Evolutionary conservation across 179 eudicot genomes (phyloP).

Genomic region (Heliamphora pulchella): DNA sequence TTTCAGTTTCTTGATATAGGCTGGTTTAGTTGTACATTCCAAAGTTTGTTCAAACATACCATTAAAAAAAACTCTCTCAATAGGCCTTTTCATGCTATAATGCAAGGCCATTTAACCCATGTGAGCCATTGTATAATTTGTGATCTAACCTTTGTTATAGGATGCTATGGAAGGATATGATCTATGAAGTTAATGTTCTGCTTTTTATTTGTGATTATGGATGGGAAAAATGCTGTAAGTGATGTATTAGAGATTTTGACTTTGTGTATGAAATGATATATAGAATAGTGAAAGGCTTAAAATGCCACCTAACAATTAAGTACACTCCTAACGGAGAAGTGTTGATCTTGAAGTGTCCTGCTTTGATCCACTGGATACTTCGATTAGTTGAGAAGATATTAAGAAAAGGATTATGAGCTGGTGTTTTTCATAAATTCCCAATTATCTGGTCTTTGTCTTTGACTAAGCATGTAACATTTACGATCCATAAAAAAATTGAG

Average conservation of each 20-base stretch:
- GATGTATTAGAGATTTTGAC: not conserved
- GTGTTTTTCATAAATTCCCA: not conserved
- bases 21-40: not conserved
- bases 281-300: not conserved
- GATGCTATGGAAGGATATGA: not conserved
- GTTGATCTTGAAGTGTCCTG: not conserved
- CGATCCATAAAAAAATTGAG: not conserved
- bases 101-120: not conserved
- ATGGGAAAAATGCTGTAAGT: not conserved
- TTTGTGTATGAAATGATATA: not conserved
- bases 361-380: not conserved
- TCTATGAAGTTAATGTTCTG: not conserved
- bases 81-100: not conserved
- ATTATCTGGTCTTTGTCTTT: not conserved
- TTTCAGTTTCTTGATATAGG: not conserved
- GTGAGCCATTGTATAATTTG: not conserved
- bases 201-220: not conserved
- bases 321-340: not conserved
- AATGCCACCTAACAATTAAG: not conserved
- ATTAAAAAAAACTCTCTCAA: no score
- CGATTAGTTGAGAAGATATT: not conserved
- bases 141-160: not conserved
- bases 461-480: not conserved
- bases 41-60: no score
- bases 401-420: not conserved